Evolutionary conservation across 73 alveolate species (phyloP), one percentile per base, ranked within the genome.

Genomic region (Blepharisma stoltei): DNA sequence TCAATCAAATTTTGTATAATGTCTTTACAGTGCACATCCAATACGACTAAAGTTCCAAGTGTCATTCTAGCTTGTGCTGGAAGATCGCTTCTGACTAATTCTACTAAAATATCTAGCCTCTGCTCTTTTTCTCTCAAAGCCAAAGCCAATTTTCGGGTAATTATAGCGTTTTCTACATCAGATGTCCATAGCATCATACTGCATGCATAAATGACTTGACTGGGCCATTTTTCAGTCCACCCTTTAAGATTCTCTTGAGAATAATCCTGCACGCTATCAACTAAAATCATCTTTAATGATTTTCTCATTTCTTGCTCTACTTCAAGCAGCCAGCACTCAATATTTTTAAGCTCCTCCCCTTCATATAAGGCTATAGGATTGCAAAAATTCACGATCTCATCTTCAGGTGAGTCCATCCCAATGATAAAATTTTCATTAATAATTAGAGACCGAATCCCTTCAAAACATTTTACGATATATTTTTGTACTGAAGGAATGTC

Each of bases 401-500:
- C 97, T 85, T 67, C 76, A 6, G 94, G 79, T 0, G 94, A 86
- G 48, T 54, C 47, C 94, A 86, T 86, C 0, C 88, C 90, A 20
- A 54, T 45, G 7, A 86, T 69, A 18, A 6, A 6, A 6, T 92
- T 91, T 83, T 86, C 79, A n/a, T 49, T 44, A 20, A 86, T 81
- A 11, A 53, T 70, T 37, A 86, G 54, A 44, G 83, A 67, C 41
- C 70, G 77, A 0, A 86, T 86, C 6, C 90, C 94, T 70, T 86
- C 94, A 71, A 86, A 86, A 60, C 94, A 86, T 55, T 86, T 86
- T 48, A 82, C 71, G 54, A 86, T 43, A 54, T 93, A 90, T 77
- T 90, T 95, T 67, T 93, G 81, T 7, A 93, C 95, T 55, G 93
- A 87, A 81, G 90, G 82, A 68, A 91, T 90, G 75, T 79, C 99